Conservation (phyloP, 345 rosid genomes). For the Gossypioides kirkii region DNA sequence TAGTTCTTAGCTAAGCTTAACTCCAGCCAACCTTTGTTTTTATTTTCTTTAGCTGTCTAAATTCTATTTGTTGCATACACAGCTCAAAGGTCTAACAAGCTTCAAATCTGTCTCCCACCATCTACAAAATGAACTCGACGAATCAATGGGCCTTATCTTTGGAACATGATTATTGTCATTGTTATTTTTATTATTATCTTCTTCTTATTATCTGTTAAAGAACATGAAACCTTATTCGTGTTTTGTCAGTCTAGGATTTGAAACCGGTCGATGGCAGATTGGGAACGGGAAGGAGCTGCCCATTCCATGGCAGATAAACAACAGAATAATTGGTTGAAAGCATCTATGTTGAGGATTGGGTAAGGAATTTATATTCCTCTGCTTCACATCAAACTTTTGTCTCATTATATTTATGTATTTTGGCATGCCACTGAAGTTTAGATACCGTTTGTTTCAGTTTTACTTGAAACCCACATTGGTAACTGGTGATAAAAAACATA, state of each 20-base stretch:
- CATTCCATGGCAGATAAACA: neutral
- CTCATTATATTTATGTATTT: neutral
- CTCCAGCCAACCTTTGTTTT: neutral
- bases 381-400: neutral
- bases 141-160: neutral
- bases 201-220: neutral
- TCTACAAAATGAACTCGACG: neutral
- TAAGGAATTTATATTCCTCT: neutral
- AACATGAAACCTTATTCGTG: neutral
- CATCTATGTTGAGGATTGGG: neutral
- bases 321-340: slow-evolving; percentile 7
- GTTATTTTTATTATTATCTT: neutral
- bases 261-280: neutral
- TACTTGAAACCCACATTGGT: too few species aligned
- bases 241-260: neutral
- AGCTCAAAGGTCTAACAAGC: neutral
- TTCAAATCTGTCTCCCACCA: slow-evolving; percentile 5
- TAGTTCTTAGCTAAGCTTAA: neutral
- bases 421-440: too few species aligned
- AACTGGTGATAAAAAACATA: too few species aligned
- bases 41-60: neutral
- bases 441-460: too few species aligned
- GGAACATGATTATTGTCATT: neutral
- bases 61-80: neutral
- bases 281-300: neutral